Evolutionary conservation across 768 basidiomycete genomes (phyloP), one percentile per base, ranked within the genome.

Genomic region (Termitomyces sp.): DNA sequence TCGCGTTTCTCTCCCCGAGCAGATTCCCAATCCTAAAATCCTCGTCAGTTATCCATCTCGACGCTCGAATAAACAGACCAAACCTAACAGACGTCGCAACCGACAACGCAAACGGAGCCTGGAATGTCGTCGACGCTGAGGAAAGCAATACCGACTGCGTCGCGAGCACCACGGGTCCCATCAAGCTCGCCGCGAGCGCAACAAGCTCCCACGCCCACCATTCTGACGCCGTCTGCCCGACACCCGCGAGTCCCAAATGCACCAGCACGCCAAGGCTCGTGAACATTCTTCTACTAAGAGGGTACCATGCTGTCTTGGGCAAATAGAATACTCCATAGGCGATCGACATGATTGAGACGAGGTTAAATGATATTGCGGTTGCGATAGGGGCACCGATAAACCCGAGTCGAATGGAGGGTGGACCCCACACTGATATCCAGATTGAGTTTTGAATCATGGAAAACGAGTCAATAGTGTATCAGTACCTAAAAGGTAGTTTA

Each of bases 121-220:
- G 93, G 69, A 82, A 95, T 1, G 87, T 86, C 3, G 80, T 83
- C 0, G 87, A 90, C 12, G 82, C 78, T 26, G 89, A 91, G 11
- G 83, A 84, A 37, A 89, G 76, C 12, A 98, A 76, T 1, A 98
- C 86, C 0, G 91, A 93, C 67, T 98, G 95, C 0, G 92, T 84
- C 0, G 97, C 97, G 3, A 99, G 81, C 7, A 82, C 74, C 5
- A 83, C 79, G 1, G 95, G 85, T 1, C 95, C 92, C 1, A 97
- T 71, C 74, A 78, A 62, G 59, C 77, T 78, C 3, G 81, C 81
- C 5, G 76, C 79, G 1, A 83, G 73, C 23, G 85, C 86, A 33
- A 89, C 71, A 6, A 93, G 78, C 71, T 97, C 94, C 96, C 96
- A 96, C 40, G 89, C 87, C 94, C 95, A 98, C 96, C 95, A 98